Evolutionary conservation across 208 protist species (phyloP), one percentile per base, ranked within the genome.

Genomic region (Polymyxa betae): DNA sequence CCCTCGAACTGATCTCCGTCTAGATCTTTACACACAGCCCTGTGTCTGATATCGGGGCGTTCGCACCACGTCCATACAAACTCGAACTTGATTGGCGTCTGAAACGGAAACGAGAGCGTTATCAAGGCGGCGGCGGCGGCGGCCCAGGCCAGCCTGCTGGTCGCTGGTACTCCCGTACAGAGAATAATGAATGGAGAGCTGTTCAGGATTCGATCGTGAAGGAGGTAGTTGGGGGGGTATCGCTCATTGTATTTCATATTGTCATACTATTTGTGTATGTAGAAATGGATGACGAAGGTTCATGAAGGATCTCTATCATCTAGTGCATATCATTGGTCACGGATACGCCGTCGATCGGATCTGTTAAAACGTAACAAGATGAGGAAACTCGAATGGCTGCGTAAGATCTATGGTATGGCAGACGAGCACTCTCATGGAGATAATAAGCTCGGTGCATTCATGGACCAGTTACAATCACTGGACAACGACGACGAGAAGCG

Each of bases 61-160:
- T 92, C 88, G 91, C 93, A 32, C 93, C 93, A 0, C 89, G 93
- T 46, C 89, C 93, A 38, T 94, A 94, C 38, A 44, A 32, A 16
- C 66, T 88, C 40, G 45, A 87, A n/a, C n/a, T 10, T 16, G 54
- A 16, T 16, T 16, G 40, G 45, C 24, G 32, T 29, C 0, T 0
- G 89, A 78, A 1, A 12, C 82, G 43, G 38, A 49, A 38, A 35
- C 52, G 0, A n/a, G n/a, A n/a, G n/a, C n/a, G 5, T 90, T 87
- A 41, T 0, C 52, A n/a, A 44, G 89, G 82, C 32, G 20, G 46
- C 46, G 20, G 46, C 77, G 46, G 54, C 77, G 46, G 38, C 54
- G 12, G 45, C 29, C 1, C 54, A 90, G 41, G 41, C 45, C 29
- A 32, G 54, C 29, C 66, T 54, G 38, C 40, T 46, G 32, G 77